A percentile compares a stretch with the other conserved stretches of the same genome.
Evolutionary conservation across 179 eudicot genomes (phyloP).

Genomic region (Actinidia arguta): DNA sequence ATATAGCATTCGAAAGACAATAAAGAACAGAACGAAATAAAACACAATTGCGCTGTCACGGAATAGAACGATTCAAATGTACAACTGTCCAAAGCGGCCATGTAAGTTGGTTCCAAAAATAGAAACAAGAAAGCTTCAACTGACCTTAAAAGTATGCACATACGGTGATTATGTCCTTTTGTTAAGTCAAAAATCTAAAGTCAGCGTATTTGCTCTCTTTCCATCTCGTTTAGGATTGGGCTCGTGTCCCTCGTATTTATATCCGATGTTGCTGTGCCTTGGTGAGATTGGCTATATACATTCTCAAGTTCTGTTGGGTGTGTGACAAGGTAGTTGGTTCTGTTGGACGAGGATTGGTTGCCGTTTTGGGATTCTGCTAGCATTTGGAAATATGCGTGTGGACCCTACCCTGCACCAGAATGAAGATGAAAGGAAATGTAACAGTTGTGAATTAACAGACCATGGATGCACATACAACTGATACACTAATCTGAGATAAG

Average conservation of each 20-base stretch:
- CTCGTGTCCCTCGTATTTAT: slow-evolving; percentile 30
- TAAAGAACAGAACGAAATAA: too few relatives aligned
- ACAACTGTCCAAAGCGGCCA: neutral
- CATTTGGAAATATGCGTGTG: slow-evolving; percentile 71
- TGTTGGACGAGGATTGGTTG: slow-evolving; percentile 34
- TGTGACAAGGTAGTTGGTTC: slow-evolving; percentile 30
- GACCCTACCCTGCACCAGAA: slow-evolving; percentile 65
- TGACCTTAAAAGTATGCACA: neutral
- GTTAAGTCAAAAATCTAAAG: neutral
- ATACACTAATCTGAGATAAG: neutral
- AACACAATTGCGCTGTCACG: too few relatives aligned
- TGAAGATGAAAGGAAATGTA: neutral
- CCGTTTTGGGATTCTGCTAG: slow-evolving; percentile 56
- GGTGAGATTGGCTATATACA: slow-evolving; percentile 32
- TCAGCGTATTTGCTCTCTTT: slow-evolving; percentile 46
- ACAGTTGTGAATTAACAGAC: neutral
- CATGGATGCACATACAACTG: neutral
- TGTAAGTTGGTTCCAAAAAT: too few relatives aligned
- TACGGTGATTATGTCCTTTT: neutral
- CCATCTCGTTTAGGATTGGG: slow-evolving; percentile 46
- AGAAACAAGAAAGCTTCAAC: neutral
- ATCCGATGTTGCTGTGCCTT: slow-evolving; percentile 27
- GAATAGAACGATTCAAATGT: neutral
- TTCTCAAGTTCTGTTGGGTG: slow-evolving; percentile 46
- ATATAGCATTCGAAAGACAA: too few relatives aligned